Percentiles rank a stretch among this genome's conserved stretches.
Evolutionary conservation across 306 rosid species (phyloP).

Genomic region (Vicia sativa): DNA sequence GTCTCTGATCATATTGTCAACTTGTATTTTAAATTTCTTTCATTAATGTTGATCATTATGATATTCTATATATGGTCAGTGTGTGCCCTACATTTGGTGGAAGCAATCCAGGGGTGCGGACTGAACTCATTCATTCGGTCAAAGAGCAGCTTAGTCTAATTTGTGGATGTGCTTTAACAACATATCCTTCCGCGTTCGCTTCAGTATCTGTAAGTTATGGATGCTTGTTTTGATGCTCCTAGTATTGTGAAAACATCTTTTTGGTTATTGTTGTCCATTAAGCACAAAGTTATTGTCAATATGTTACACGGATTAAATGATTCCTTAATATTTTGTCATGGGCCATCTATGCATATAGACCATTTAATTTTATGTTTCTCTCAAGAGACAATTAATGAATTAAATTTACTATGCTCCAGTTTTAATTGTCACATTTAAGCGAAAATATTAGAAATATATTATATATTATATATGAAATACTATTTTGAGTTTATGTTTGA

Average conservation of each 20-base stretch:
- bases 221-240: constrained; percentile 10
- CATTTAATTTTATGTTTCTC: neutral
- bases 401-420: neutral
- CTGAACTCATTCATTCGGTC: constrained; percentile 86
- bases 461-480: no score
- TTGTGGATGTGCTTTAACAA: constrained; percentile 71
- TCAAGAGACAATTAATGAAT: neutral
- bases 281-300: neutral
- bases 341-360: neutral
- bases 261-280: neutral
- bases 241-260: constrained; percentile 23
- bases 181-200: constrained; percentile 86
- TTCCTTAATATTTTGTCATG: neutral
- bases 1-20: constrained; percentile 23
- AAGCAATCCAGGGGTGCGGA: constrained; percentile 89
- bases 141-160: constrained; percentile 76
- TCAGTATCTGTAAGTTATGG: constrained; percentile 80
- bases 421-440: neutral
- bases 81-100: constrained; percentile 91
- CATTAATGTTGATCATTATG: constrained; percentile 21
- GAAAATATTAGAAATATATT: neutral
- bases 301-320: neutral
- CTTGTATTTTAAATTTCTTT: constrained; percentile 22
- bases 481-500: neutral
- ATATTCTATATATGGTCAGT: constrained; percentile 49